A percentile compares a stretch with the other conserved stretches of the same genome.
phyloP scores from a whole-genome alignment of 2,329 filamentous ascomycete genomes.

The Neofusicoccum sp. region DNA sequence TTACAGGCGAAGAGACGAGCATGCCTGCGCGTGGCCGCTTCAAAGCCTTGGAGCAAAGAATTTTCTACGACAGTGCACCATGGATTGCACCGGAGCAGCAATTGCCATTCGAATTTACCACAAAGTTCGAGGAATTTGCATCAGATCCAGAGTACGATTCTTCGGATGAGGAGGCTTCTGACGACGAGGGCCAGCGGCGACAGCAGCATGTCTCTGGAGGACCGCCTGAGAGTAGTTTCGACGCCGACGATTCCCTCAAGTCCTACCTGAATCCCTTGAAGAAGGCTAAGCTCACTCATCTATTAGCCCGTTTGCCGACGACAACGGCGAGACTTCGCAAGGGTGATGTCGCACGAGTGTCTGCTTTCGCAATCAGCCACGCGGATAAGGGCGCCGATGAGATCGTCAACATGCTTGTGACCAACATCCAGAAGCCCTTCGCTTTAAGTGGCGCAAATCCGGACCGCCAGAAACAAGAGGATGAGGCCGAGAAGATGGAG shows the following conservation, averaged over 20 bases:
- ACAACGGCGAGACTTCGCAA: constrained; percentile 71
- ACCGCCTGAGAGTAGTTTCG: constrained; percentile 26
- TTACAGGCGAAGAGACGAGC: constrained; percentile 58
- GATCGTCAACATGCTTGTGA: constrained; percentile 82
- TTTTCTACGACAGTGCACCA: constrained; percentile 70
- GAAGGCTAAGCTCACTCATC: constrained; percentile 78
- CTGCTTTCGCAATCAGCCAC: constrained; percentile 85
- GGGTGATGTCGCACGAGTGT: constrained; percentile 82
- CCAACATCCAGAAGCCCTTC: constrained; percentile 77
- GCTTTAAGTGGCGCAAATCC: constrained; percentile 70
- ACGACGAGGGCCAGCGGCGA: constrained; percentile 47
- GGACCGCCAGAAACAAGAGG: constrained; percentile 45
- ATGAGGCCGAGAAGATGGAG: constrained; percentile 22
- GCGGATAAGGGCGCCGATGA: constrained; percentile 83
- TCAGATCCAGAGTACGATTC: constrained; percentile 84
- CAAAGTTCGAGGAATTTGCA: constrained; percentile 72
- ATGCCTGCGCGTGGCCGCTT: constrained; percentile 30
- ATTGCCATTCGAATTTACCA: constrained; percentile 79
- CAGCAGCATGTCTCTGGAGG: constrained; percentile 46
- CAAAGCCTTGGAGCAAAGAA: constrained; percentile 26
- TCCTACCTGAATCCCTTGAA: constrained; percentile 77
- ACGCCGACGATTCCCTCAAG: constrained; percentile 45
- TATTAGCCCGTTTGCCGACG: constrained; percentile 79
- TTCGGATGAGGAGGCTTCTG: constrained; percentile 77
- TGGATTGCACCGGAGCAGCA: constrained; percentile 75